Evolutionary conservation across 2,329 filamentous ascomycete species (phyloP).

Genomic region (Ophiostoma montium): DNA sequence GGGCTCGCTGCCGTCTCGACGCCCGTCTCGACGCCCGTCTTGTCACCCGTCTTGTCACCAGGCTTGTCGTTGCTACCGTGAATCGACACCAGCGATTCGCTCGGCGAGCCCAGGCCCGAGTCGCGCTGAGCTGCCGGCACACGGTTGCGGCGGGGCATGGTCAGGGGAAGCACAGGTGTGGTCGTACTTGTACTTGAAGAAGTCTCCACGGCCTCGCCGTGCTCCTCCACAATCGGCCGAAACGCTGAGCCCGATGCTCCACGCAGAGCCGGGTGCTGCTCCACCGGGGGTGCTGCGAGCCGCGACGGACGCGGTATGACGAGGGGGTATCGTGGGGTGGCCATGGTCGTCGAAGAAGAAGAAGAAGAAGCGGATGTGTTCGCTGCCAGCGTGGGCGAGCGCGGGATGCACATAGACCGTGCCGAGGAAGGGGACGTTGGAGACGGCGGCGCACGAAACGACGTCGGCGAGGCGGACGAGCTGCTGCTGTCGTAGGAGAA

Average conservation of each 20-base stretch:
- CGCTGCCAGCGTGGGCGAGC: neutral
- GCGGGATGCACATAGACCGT: neutral
- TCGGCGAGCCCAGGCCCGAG: neutral
- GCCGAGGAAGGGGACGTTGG: neutral
- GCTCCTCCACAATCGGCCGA: conserved; percentile 19
- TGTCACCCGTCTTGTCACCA: too few relatives aligned
- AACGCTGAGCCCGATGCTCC: conserved; percentile 19
- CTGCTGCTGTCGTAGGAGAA: too few relatives aligned
- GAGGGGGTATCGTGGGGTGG: conserved; percentile 11
- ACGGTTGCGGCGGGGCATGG: neutral
- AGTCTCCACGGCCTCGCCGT: conserved; percentile 17
- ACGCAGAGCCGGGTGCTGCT: conserved; percentile 40
- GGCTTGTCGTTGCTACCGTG: neutral
- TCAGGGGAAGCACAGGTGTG: neutral
- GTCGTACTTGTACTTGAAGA: neutral
- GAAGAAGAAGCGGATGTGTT: neutral
- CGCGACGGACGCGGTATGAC: conserved; percentile 24
- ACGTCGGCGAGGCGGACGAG: neutral
- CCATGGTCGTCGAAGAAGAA: neutral
- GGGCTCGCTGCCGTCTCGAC: too few relatives aligned
- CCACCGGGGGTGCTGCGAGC: conserved; percentile 26
- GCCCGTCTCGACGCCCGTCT: too few relatives aligned
- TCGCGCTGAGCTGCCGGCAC: neutral
- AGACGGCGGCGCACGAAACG: neutral
- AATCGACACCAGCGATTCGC: neutral